Evolutionary conservation across 1,139 yeast genomes (phyloP).

Genomic region (Pneumocystis jirovecii): DNA sequence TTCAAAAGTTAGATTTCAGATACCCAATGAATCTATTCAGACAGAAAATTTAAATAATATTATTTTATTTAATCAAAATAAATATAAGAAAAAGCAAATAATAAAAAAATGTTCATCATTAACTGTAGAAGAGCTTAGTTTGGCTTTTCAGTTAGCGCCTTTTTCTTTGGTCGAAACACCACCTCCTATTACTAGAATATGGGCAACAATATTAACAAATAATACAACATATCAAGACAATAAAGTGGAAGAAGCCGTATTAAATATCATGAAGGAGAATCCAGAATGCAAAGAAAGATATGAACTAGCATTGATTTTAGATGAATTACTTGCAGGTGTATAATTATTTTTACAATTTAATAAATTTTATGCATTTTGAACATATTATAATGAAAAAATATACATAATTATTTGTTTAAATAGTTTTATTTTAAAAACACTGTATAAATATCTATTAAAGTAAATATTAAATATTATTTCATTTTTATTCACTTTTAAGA

Average conservation of each 20-base stretch:
- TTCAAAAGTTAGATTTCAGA: conserved; percentile 1
- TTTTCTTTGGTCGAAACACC: conserved; percentile 1
- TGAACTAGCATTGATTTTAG: conserved; percentile 2
- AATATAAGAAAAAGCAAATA: not conserved
- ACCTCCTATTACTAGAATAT: not conserved
- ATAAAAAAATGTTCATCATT: not conserved
- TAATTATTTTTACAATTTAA: not conserved
- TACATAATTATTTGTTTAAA: not conserved
- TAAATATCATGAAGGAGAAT: not conserved
- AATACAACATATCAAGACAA: conserved; percentile 1
- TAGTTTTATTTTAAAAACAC: not conserved
- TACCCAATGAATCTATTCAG: not conserved
- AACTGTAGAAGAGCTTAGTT: conserved; percentile 2
- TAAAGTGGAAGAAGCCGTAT: not conserved
- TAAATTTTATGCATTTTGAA: not conserved
- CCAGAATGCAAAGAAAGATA: conserved; percentile 1
- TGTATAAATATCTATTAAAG: not conserved
- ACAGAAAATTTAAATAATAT: not conserved
- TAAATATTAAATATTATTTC: not conserved
- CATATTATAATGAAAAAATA: not conserved
- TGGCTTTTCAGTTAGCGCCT: conserved; percentile 2
- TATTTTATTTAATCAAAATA: not conserved
- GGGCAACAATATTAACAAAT: not conserved
- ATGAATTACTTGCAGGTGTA: conserved; percentile 1
- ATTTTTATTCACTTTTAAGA: no score